Evolutionary conservation across 805 yeast genomes (phyloP).

Genomic region (Saturnispora serradocipensis): DNA sequence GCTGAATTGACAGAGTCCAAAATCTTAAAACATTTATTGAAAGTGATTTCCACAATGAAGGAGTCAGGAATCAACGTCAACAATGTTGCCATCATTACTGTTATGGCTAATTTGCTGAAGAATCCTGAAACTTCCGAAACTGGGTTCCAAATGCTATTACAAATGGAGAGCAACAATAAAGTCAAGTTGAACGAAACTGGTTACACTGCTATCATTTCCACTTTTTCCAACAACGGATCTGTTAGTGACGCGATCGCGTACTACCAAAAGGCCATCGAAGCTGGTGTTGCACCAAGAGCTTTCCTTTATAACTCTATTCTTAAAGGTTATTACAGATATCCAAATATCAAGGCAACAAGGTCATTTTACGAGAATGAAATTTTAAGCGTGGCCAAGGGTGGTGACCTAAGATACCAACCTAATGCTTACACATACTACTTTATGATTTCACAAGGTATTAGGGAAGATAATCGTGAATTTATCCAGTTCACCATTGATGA

Average conservation of each 20-base stretch:
- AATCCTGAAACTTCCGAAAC: slow-evolving; percentile 37
- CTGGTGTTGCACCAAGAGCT: slow-evolving; percentile 29
- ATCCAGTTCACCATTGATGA: slow-evolving; percentile 33
- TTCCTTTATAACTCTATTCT: slow-evolving; percentile 39
- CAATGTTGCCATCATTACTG: slow-evolving; percentile 38
- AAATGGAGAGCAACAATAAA: slow-evolving; percentile 27
- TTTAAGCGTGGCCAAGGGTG: slow-evolving; percentile 11
- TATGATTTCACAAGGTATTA: slow-evolving; percentile 33
- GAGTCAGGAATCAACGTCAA: slow-evolving; percentile 31
- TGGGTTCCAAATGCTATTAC: slow-evolving; percentile 42
- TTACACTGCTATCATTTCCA: slow-evolving; percentile 38
- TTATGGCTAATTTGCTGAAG: slow-evolving; percentile 45
- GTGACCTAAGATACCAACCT: slow-evolving; percentile 25
- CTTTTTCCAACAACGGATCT: slow-evolving; percentile 38
- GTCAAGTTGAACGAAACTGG: slow-evolving; percentile 29
- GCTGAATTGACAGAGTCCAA: slow-evolving; percentile 31
- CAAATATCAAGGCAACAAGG: slow-evolving; percentile 28
- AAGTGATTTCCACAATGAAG: slow-evolving; percentile 31
- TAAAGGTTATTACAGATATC: slow-evolving; percentile 36
- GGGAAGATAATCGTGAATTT: slow-evolving; percentile 25
- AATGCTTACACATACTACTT: slow-evolving; percentile 43
- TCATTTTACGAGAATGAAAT: slow-evolving; percentile 32
- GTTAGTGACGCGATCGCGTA: slow-evolving; percentile 32
- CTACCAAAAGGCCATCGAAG: slow-evolving; percentile 28
- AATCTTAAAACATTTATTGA: slow-evolving; percentile 22